Evolutionary conservation across 495 filamentous ascomycete species (phyloP), one percentile per base, ranked within the genome.

Genomic region (Darksidea phi): DNA sequence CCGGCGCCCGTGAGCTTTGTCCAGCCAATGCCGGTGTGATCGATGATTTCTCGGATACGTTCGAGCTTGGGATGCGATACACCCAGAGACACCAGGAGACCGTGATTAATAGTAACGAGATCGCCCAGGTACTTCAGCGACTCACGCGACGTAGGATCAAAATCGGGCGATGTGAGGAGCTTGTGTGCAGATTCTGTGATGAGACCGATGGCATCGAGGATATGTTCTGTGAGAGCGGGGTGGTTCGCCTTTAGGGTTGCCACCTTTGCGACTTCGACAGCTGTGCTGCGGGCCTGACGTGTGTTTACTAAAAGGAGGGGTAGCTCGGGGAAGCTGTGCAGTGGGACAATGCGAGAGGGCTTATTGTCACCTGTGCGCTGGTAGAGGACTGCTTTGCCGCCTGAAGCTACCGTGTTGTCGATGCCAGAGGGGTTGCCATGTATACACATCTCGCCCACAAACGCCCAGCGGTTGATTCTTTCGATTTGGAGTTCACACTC

Each of bases 1-100:
- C 94, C 94, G 6, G 92, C 94, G 56, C 94, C 94, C 0, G 94
- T 98, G 48, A 98, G 81, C 71, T 98, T 98, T 5, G 94, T 95
- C 90, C 91, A 97, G 32, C 94, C 94, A 54, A 96, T 87, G n/a
- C 89, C 86, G 32, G 88, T 80, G 59, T 88, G 83, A 65, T 97
- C 93, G 48, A 97, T 89, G 17, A 98, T 78, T 75, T 95, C 93
- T 21, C 94, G 82, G 64, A 98, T 88, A 5, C 93, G 86, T 74
- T 98, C 94, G 48, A 98, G 80, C 34, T 88, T 84, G 13, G 94
- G 94, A 74, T 98, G 94, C 1, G 92, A 96, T 28, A 96, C 93
- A 10, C 94, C 94, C 6, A 98, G 77, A 2, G 90, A 85, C 15
- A 89, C 86, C 15, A 98, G 79, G 41, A 96, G 82, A 48, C 92